phyloP scores from a whole-genome alignment of 192 early-diverging fungal genomes.

The Backusella australiensis region DNA sequence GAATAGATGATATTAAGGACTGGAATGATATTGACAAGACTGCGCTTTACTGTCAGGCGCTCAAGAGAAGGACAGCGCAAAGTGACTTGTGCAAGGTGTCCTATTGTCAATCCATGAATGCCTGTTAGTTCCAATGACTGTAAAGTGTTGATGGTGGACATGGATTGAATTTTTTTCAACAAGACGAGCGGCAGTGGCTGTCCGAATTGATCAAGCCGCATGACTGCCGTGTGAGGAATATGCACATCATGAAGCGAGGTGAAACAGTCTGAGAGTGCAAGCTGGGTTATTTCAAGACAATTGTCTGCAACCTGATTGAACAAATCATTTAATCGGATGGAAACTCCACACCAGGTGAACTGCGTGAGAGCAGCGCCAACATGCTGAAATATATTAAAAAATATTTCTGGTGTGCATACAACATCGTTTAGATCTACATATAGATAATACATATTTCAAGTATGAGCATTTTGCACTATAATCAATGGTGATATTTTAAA shows the following conservation, averaged over 20 bases:
- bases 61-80: slow-evolving; percentile 1
- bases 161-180: background rate
- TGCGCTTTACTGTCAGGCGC: background rate
- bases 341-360: slow-evolving; percentile 1
- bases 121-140: slow-evolving; percentile 3
- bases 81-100: background rate
- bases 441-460: background rate
- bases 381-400: background rate
- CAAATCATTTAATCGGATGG: slow-evolving; percentile 16
- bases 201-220: background rate
- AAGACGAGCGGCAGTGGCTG: background rate
- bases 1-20: slow-evolving; percentile 6
- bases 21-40: slow-evolving; percentile 18
- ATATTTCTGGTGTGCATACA: background rate
- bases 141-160: background rate
- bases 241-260: background rate
- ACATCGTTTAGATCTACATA: slow-evolving; percentile 10
- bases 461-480: background rate
- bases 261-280: slow-evolving; percentile 22
- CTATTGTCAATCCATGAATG: slow-evolving; percentile 16
- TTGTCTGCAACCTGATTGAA: background rate
- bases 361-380: background rate
- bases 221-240: background rate
- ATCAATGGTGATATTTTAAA: background rate
- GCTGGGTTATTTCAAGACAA: background rate